Conservation (phyloP, 2,329 filamentous ascomycete genomes). For the Clonostachys solani region DNA sequence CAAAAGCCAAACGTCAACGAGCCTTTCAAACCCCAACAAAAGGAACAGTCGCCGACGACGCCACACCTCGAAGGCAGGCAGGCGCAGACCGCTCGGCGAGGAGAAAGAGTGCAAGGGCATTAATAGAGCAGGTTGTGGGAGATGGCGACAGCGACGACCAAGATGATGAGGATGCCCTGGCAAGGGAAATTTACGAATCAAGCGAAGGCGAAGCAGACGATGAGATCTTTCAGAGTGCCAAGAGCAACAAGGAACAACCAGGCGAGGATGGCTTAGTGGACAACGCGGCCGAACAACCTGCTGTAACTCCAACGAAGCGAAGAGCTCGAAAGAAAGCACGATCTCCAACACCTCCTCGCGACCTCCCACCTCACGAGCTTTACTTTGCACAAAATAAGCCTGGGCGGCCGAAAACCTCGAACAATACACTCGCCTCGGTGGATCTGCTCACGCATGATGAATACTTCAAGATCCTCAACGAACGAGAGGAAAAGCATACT, state of each 20-base stretch:
- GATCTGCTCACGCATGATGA: conserved; percentile 84
- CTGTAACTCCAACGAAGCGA: conserved; percentile 15
- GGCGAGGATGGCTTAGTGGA: conserved; percentile 10
- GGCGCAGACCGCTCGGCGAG: conserved; percentile 76
- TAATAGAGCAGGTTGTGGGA: conserved; percentile 68
- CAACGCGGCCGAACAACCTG: conserved; percentile 21
- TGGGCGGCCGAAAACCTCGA: conserved; percentile 77
- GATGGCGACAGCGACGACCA: conserved; percentile 67
- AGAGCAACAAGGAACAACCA: conserved; percentile 11
- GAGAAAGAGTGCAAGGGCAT: conserved; percentile 73
- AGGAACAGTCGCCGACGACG: conserved; percentile 17
- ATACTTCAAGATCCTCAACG: conserved; percentile 67
- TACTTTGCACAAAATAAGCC: conserved; percentile 93
- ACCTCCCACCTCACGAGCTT: conserved; percentile 82
- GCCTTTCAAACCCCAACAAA: conserved; percentile 33
- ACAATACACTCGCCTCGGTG: conserved; percentile 74
- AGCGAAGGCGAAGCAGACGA: conserved; percentile 45
- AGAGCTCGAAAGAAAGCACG: conserved; percentile 29
- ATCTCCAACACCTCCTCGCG: conserved; percentile 74
- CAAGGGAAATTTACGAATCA: conserved; percentile 62
- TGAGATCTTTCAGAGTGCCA: conserved; percentile 15
- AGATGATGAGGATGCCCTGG: conserved; percentile 64
- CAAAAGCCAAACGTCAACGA: conserved; percentile 24
- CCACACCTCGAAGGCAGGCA: conserved; percentile 63
- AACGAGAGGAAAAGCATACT: conserved; percentile 64